phyloP scores from a whole-genome alignment of 805 yeast genomes.

The Alloascoidea hylecoeti region DNA sequence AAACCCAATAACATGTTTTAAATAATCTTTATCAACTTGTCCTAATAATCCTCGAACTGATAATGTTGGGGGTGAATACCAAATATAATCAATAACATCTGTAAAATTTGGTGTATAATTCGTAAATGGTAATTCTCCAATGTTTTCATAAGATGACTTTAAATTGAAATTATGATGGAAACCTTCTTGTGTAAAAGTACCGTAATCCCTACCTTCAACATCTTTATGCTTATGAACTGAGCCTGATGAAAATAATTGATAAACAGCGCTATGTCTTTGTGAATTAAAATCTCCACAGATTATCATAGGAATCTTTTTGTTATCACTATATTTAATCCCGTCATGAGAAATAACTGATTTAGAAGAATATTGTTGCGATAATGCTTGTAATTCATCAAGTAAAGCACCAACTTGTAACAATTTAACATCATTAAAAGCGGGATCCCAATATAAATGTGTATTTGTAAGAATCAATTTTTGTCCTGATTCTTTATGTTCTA shows the following conservation, averaged over 20 bases:
- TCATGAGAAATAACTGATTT: constrained; percentile 4
- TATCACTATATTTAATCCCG: constrained; percentile 23
- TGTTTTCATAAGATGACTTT: constrained; percentile 70
- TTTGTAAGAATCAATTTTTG: constrained; percentile 65
- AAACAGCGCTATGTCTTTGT: constrained; percentile 76
- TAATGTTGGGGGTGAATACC: constrained; percentile 79
- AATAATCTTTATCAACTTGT: constrained; percentile 66
- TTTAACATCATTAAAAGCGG: constrained; percentile 89
- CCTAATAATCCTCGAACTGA: constrained; percentile 82
- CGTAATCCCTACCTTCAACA: constrained; percentile 78
- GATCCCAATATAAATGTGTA: constrained; percentile 98
- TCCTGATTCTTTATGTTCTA: constrained; percentile 63
- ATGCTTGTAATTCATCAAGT: constrained; percentile 52
- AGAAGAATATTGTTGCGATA: neutral
- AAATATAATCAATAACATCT: constrained; percentile 86
- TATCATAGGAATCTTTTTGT: constrained; percentile 52
- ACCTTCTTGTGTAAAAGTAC: constrained; percentile 81
- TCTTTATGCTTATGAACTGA: constrained; percentile 63
- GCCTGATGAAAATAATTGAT: constrained; percentile 77
- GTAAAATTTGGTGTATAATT: constrained; percentile 90
- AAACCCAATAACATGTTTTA: constrained; percentile 69
- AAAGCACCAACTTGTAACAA: constrained; percentile 89
- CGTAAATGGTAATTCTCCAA: constrained; percentile 89
- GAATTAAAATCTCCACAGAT: constrained; percentile 97
- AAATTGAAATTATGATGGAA: constrained; percentile 70